A percentile compares a stretch with the other conserved stretches of the same genome.
Conservation (phyloP, 345 rosid genomes). For the Populus ilicifolia region DNA sequence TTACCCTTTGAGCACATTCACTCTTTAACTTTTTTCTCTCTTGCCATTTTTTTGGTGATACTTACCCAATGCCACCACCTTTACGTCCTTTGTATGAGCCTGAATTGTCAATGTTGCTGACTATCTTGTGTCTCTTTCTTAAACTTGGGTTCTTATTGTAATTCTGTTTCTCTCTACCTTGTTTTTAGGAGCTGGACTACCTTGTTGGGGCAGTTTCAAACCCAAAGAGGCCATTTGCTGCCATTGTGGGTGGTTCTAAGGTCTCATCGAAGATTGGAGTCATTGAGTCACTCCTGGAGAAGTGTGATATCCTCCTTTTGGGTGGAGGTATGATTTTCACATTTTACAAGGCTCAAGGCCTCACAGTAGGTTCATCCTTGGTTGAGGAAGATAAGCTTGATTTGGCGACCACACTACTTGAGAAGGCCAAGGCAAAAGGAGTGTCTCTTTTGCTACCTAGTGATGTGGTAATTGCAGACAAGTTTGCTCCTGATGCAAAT, state of each 20-base stretch:
- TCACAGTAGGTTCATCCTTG: constrained; percentile 75
- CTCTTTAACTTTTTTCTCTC: background rate
- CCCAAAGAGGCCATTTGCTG: constrained; percentile 95
- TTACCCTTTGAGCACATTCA: background rate
- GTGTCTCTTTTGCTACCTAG: constrained; percentile 78
- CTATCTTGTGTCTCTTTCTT: background rate
- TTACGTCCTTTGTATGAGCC: background rate
- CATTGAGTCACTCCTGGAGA: constrained; percentile 81
- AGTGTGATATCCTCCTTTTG: constrained; percentile 71
- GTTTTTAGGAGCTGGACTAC: constrained; percentile 77
- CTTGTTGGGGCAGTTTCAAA: constrained; percentile 89
- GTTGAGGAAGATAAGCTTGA: constrained; percentile 94
- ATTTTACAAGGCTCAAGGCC: constrained; percentile 96
- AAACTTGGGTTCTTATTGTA: background rate
- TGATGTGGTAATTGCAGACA: constrained; percentile 86
- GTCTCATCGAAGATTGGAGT: constrained; percentile 93
- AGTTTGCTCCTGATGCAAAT: constrained; percentile 86
- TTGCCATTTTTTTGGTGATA: background rate
- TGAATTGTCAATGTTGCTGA: background rate
- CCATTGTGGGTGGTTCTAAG: constrained; percentile 93
- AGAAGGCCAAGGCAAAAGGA: constrained; percentile 88
- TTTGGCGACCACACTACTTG: constrained; percentile 72
- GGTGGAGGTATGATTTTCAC: constrained; percentile 99
- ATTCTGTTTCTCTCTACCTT: constrained; percentile 1
- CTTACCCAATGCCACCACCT: background rate